A percentile compares a stretch with the other conserved stretches of the same genome.
Conservation (phyloP, 2,329 filamentous ascomycete genomes). For the Anthostomella pinea region DNA sequence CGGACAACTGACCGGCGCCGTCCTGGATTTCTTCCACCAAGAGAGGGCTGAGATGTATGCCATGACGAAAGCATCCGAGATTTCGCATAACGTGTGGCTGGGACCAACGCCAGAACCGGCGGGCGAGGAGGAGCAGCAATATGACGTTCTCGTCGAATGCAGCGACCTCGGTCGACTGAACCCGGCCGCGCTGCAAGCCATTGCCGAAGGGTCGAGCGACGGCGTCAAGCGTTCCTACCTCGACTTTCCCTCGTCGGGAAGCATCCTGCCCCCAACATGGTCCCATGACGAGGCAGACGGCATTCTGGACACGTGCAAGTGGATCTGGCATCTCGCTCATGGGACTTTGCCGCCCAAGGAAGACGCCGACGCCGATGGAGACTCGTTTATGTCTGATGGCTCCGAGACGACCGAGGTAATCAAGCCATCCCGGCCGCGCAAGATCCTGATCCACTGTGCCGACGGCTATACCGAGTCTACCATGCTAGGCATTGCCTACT, state of each 20-base stretch:
- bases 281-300: conserved; percentile 79
- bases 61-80: conserved; percentile 88
- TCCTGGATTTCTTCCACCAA: conserved; percentile 86
- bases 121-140: conserved; percentile 57
- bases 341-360: conserved; percentile 45
- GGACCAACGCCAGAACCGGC: conserved; percentile 78
- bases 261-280: conserved; percentile 80
- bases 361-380: conserved; percentile 37
- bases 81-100: conserved; percentile 84
- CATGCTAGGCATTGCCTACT: conserved; percentile 84
- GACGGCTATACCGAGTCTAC: conserved; percentile 97
- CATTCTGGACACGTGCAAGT: conserved; percentile 81
- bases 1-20: conserved; percentile 70
- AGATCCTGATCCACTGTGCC: conserved; percentile 85
- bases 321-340: conserved; percentile 83
- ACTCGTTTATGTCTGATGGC: conserved; percentile 40
- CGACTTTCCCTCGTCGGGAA: conserved; percentile 93
- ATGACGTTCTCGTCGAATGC: conserved; percentile 84
- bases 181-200: conserved; percentile 59
- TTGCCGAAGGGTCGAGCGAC: conserved; percentile 55
- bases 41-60: conserved; percentile 89
- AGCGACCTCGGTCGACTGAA: conserved; percentile 80
- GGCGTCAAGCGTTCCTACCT: conserved; percentile 45
- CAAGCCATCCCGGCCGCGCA: conserved; percentile 48
- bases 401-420: conserved; percentile 30